phyloP scores from a whole-genome alignment of 306 rosid species.

The Quercus suber region DNA sequence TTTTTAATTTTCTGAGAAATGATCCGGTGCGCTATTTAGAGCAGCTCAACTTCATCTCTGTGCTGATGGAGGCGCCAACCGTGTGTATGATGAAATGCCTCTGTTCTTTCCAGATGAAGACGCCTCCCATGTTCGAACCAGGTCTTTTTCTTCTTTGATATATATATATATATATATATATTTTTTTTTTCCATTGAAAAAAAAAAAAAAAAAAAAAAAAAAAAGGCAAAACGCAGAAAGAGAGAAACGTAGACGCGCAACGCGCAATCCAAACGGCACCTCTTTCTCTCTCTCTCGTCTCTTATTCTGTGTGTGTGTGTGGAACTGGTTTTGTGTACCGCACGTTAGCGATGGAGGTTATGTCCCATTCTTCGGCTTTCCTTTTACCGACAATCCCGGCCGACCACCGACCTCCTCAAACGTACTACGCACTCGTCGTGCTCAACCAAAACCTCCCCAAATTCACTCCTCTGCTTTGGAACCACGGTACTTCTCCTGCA shows the following conservation, averaged over 20 bases:
- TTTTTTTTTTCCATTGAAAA: not conserved
- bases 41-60: constrained; percentile 74
- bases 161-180: not conserved
- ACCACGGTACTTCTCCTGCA: constrained; percentile 53
- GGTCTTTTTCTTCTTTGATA: constrained; percentile 27
- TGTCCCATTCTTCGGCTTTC: constrained; percentile 66
- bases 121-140: constrained; percentile 56
- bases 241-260: too few relatives aligned
- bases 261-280: too few relatives aligned
- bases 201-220: too few relatives aligned
- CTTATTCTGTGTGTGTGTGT: too few relatives aligned
- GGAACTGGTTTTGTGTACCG: not conserved
- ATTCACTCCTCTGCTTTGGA: constrained; percentile 85
- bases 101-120: constrained; percentile 53
- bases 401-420: constrained; percentile 20
- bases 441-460: constrained; percentile 82
- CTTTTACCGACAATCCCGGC: constrained; percentile 48
- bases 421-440: constrained; percentile 61
- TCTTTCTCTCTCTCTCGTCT: too few relatives aligned
- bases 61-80: constrained; percentile 98
- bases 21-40: constrained; percentile 24
- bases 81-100: constrained; percentile 83
- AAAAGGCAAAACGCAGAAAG: too few relatives aligned
- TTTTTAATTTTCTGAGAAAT: not conserved
- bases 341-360: constrained; percentile 40